These are phyloP conservation scores for Oryza punctata DNA, from an alignment of 176 grass and related monocot species.

Conservation along the genomic window DNA sequence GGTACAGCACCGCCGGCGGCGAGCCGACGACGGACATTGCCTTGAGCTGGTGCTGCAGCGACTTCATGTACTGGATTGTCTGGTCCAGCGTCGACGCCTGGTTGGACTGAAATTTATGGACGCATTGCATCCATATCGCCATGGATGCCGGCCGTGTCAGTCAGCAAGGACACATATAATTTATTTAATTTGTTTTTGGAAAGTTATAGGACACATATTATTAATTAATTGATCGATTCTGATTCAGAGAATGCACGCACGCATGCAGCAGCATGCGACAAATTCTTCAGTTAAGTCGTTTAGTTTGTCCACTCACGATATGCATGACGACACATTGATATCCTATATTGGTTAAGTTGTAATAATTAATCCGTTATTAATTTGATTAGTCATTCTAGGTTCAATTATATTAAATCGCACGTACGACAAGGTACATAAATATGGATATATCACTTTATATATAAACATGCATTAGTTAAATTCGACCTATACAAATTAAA, in stretches of 20 bases:
- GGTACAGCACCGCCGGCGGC: neutral
- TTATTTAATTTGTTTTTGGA: neutral
- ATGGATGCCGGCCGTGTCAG: neutral
- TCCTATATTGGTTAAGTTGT: too few relatives aligned
- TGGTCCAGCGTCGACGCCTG: slow-evolving; percentile 18
- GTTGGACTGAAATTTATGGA: neutral
- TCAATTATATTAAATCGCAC: too few relatives aligned
- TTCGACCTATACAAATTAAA: too few relatives aligned
- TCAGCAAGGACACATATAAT: neutral
- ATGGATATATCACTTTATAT: too few relatives aligned
- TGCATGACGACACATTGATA: neutral
- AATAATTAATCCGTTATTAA: too few relatives aligned
- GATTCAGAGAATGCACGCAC: neutral
- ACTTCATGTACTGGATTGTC: slow-evolving; percentile 29
- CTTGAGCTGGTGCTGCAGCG: slow-evolving; percentile 10
- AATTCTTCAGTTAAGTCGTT: neutral
- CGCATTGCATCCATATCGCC: neutral
- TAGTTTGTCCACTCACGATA: neutral
- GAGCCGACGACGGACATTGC: neutral
- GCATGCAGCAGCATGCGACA: neutral
- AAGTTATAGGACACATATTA: too few relatives aligned
- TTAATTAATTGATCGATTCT: neutral
- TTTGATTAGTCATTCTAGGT: too few relatives aligned
- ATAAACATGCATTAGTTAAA: too few relatives aligned
- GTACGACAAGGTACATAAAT: too few relatives aligned